Conservation (phyloP, 495 filamentous ascomycete species). For the Thermothielavioides terrestris region DNA sequence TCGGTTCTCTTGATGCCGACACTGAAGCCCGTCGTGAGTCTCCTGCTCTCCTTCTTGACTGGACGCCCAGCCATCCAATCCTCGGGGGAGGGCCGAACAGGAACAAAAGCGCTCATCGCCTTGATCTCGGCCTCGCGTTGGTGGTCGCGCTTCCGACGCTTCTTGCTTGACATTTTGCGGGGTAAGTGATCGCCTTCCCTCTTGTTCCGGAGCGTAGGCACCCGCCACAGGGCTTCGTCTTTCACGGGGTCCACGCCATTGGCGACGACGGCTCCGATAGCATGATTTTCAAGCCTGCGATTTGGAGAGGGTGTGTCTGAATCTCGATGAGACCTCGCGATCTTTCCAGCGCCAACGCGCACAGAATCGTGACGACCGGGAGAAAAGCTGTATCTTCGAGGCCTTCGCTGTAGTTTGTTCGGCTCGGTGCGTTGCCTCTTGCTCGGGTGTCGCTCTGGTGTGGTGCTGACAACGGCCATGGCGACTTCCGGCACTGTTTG, state of each 20-base stretch:
- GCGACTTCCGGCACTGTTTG: constrained; percentile 29
- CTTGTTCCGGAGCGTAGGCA: constrained; percentile 61
- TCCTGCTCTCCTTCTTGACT: constrained; percentile 56
- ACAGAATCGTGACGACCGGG: constrained; percentile 43
- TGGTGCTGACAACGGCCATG: constrained; percentile 5
- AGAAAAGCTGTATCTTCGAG: constrained; percentile 46
- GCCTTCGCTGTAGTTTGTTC: constrained; percentile 41
- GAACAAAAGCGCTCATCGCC: constrained; percentile 66
- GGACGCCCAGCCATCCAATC: constrained; percentile 40
- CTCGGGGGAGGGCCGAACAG: constrained; percentile 50
- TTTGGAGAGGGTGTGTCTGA: constrained; percentile 25
- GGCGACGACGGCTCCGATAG: constrained; percentile 15
- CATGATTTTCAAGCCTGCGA: constrained; percentile 28
- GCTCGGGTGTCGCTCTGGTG: constrained; percentile 14
- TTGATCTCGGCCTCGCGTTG: constrained; percentile 77
- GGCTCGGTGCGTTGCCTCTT: constrained; percentile 32
- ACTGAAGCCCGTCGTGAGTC: constrained; percentile 44
- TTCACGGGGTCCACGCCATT: constrained; percentile 11
- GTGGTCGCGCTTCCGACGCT: constrained; percentile 59
- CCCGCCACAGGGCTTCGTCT: constrained; percentile 41
- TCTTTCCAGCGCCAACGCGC: constrained; percentile 23
- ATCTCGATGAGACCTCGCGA: constrained; percentile 20
- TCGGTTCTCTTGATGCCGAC: constrained; percentile 27
- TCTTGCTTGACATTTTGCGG: constrained; percentile 68
- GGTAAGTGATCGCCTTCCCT: constrained; percentile 47